Percentiles rank a stretch among this genome's conserved stretches.
Conservation (phyloP, 2,329 filamentous ascomycete genomes). For the Epichloe elymi region DNA sequence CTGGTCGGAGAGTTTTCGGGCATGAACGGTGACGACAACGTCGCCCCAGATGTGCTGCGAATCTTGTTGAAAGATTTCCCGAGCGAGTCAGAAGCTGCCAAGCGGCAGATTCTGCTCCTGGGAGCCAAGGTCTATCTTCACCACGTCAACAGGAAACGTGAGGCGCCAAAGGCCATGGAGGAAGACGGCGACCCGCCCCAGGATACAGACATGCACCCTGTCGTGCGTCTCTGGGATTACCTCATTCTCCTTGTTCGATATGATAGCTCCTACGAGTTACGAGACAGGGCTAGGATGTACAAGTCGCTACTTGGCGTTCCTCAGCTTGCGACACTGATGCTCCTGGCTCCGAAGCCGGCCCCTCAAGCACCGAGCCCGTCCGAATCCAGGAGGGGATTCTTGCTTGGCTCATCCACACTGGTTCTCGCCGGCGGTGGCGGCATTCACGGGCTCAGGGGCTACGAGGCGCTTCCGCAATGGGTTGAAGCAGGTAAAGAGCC, state of each 20-base stretch:
- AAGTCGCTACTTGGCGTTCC: constrained; percentile 70
- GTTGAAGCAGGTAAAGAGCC: constrained; percentile 70
- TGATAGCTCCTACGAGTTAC: constrained; percentile 87
- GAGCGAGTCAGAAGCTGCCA: constrained; percentile 72
- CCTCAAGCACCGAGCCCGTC: constrained; percentile 84
- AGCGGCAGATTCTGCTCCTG: constrained; percentile 80
- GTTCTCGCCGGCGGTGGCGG: constrained; percentile 68
- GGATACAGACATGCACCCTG: constrained; percentile 41
- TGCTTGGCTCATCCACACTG: constrained; percentile 73
- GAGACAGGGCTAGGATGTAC: constrained; percentile 82
- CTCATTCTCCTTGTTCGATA: constrained; percentile 76
- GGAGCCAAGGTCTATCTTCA: constrained; percentile 96
- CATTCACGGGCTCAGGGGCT: constrained; percentile 62
- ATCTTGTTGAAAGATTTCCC: constrained; percentile 78
- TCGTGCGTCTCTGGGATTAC: constrained; percentile 73
- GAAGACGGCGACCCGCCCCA: constrained; percentile 18
- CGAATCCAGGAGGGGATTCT: constrained; percentile 63
- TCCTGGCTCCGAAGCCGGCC: constrained; percentile 87
- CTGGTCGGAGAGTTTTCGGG: constrained; percentile 90
- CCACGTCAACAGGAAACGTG: constrained; percentile 55
- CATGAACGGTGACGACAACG: constrained; percentile 67
- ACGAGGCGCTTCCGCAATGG: constrained; percentile 73
- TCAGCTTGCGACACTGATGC: constrained; percentile 78
- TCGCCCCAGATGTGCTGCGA: constrained; percentile 82
- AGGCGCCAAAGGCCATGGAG: constrained; percentile 23